Evolutionary conservation across 176 grass and related monocot genomes (phyloP).

Genomic region (Zea mays): DNA sequence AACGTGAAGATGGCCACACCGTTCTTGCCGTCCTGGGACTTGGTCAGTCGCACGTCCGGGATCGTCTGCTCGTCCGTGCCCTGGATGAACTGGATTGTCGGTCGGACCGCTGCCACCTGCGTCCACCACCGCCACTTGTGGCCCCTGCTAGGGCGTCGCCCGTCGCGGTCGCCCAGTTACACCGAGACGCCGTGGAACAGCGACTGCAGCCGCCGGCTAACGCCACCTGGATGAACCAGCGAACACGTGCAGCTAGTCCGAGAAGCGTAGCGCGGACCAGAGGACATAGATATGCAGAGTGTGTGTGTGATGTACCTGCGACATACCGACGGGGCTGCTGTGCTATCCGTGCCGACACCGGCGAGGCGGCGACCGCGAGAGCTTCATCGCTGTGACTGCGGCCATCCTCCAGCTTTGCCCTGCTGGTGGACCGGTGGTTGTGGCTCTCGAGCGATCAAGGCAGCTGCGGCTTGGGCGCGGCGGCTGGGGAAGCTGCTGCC

Average conservation of each 20-base stretch:
- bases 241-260: background rate
- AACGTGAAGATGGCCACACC: too few species aligned
- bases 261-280: too few species aligned
- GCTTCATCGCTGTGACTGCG: slow-evolving; percentile 37
- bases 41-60: too few species aligned
- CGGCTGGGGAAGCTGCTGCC: background rate
- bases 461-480: background rate
- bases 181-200: slow-evolving; percentile 54
- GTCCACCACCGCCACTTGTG: slow-evolving; percentile 49
- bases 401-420: slow-evolving; percentile 38
- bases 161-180: slow-evolving; percentile 12
- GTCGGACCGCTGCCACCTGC: too few species aligned
- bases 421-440: background rate
- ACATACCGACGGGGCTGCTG: slow-evolving; percentile 30
- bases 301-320: slow-evolving; percentile 38
- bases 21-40: too few species aligned
- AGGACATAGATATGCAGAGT: too few species aligned
- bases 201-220: slow-evolving; percentile 34
- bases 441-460: background rate
- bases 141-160: background rate
- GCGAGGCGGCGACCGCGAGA: slow-evolving; percentile 44
- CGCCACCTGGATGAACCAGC: background rate
- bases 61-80: too few species aligned
- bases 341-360: slow-evolving; percentile 28
- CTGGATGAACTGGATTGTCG: too few species aligned